These are phyloP conservation scores for Tetrapisispora nanseiensis DNA, from an alignment of 805 yeast species.

Conservation along the genomic window DNA sequence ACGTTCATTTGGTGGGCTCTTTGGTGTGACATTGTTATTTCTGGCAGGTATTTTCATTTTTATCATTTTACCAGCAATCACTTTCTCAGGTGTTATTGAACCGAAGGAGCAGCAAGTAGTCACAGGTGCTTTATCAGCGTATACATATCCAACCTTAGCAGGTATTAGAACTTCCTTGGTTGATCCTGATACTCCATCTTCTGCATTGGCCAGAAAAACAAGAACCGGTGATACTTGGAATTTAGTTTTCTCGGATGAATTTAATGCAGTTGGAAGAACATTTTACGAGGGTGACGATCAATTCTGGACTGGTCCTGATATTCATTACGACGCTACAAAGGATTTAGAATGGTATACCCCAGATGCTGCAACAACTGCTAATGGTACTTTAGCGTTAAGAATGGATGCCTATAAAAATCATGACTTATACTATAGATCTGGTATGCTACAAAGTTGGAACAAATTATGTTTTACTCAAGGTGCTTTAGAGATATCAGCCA, in stretches of 20 bases:
- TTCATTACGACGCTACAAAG: constrained; percentile 76
- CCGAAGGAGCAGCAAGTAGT: background rate
- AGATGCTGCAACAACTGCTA: constrained; percentile 69
- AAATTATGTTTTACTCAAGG: constrained; percentile 86
- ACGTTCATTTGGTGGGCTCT: constrained; percentile 49
- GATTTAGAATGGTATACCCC: constrained; percentile 96
- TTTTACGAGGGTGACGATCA: constrained; percentile 89
- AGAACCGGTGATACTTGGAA: constrained; percentile 58
- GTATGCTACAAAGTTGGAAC: constrained; percentile 91
- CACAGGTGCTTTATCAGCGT: constrained; percentile 33
- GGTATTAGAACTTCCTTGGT: constrained; percentile 44
- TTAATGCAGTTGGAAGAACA: constrained; percentile 80
- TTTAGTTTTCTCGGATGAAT: constrained; percentile 84
- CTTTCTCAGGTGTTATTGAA: constrained; percentile 61
- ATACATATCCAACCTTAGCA: constrained; percentile 41
- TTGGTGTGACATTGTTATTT: constrained; percentile 43
- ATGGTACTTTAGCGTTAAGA: constrained; percentile 59
- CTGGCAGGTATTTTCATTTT: constrained; percentile 58
- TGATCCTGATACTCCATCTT: constrained; percentile 54
- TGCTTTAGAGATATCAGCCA: constrained; percentile 61
- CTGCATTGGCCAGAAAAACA: constrained; percentile 41
- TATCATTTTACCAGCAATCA: constrained; percentile 71
- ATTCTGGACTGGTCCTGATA: constrained; percentile 77
- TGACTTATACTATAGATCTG: constrained; percentile 72
- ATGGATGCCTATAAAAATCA: constrained; percentile 82